Evolutionary conservation across 163 green algal genomes (phyloP).

Genomic region (Chlorella variabilis): DNA sequence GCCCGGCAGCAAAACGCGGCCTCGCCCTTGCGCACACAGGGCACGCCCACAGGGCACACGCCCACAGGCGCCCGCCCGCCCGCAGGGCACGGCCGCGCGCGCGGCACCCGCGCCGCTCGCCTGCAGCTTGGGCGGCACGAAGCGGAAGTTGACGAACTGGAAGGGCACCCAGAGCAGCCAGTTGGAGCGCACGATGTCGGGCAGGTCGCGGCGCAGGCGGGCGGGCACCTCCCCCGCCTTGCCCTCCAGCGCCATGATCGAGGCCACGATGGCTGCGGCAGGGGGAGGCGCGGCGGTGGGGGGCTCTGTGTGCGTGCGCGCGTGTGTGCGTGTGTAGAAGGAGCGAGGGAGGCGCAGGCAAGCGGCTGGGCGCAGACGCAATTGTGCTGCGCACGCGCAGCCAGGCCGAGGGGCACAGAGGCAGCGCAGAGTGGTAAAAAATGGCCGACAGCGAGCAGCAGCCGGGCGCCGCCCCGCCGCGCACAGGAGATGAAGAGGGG

Average conservation of each 20-base stretch:
- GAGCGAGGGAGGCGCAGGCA: neutral
- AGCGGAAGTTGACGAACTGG: conserved; percentile 96
- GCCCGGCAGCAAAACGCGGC: too few species aligned
- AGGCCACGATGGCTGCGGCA: conserved; percentile 31
- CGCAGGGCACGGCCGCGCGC: too few species aligned
- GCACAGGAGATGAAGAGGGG: conserved; percentile 80
- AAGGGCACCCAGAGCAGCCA: conserved; percentile 96
- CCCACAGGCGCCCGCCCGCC: too few species aligned
- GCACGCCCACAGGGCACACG: too few species aligned
- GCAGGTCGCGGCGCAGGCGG: conserved; percentile 85
- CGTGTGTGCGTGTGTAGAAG: neutral
- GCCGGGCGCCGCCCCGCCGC: neutral
- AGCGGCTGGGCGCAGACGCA: too few species aligned
- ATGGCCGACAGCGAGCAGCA: too few species aligned
- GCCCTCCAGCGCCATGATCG: conserved; percentile 64
- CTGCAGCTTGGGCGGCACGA: conserved; percentile 86
- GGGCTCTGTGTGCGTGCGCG: neutral
- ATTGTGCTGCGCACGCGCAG: too few species aligned
- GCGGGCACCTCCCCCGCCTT: conserved; percentile 49
- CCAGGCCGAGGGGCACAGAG: too few species aligned
- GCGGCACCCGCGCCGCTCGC: too few species aligned
- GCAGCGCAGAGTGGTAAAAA: too few species aligned
- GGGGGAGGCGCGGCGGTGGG: conserved; percentile 8
- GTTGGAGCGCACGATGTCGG: conserved; percentile 80
- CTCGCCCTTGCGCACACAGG: too few species aligned